Conservation (phyloP, 2,329 filamentous ascomycete genomes). For the Talaromyces sp. region DNA sequence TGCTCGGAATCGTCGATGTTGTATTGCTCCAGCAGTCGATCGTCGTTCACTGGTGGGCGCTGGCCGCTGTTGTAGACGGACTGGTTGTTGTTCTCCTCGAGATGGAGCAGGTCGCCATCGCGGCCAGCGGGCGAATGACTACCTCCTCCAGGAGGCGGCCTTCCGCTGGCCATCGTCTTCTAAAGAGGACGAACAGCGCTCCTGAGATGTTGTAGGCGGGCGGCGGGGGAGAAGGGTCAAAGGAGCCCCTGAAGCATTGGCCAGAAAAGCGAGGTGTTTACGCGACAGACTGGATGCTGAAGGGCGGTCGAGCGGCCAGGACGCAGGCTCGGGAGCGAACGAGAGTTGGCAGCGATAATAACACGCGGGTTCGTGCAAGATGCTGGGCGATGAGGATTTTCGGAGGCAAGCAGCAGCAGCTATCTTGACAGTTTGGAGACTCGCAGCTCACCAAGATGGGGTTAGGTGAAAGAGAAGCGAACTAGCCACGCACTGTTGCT, state of each 20-base stretch:
- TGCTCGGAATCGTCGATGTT: constrained; percentile 62
- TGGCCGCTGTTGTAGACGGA: constrained; percentile 65
- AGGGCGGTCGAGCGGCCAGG: background rate
- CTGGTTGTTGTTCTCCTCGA: constrained; percentile 29
- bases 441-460: background rate
- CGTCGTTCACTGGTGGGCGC: constrained; percentile 71
- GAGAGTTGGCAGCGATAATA: background rate
- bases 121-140: constrained; percentile 40
- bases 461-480: background rate
- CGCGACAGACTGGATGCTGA: background rate
- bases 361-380: background rate
- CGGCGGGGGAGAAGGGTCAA: constrained; percentile 14
- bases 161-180: constrained; percentile 44
- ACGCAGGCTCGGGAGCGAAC: background rate
- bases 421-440: background rate
- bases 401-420: background rate
- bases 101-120: constrained; percentile 38
- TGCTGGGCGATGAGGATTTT: background rate
- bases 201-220: constrained; percentile 11
- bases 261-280: background rate
- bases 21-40: constrained; percentile 70
- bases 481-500: background rate
- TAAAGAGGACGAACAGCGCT: constrained; percentile 29
- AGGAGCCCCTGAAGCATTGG: constrained; percentile 34
- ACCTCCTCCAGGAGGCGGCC: constrained; percentile 49